phyloP scores from a whole-genome alignment of 1,284 basidiomycete species.

The Malassezia vespertilionis region DNA sequence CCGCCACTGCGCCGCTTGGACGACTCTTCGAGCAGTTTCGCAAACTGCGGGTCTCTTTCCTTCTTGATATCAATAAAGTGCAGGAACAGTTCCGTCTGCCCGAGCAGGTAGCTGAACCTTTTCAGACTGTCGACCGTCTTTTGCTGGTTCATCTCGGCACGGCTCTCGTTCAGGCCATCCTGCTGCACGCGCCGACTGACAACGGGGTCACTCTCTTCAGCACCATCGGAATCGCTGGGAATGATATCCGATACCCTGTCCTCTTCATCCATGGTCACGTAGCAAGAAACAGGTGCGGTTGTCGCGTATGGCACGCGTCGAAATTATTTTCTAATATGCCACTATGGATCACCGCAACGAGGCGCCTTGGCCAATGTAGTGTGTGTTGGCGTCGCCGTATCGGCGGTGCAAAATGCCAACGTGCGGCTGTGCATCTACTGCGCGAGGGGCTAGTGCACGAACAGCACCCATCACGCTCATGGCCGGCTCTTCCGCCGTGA shows the following conservation, averaged over 20 bases:
- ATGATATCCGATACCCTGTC: constrained; percentile 39
- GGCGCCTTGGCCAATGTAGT: constrained; percentile 16
- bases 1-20: constrained; percentile 26
- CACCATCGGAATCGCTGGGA: constrained; percentile 24
- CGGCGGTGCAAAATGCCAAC: constrained; percentile 11
- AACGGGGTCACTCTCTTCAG: constrained; percentile 26
- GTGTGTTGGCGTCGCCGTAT: constrained; percentile 16
- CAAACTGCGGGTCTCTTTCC: constrained; percentile 86
- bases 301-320: constrained; percentile 11
- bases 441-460: constrained; percentile 13
- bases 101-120: constrained; percentile 42
- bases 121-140: constrained; percentile 45
- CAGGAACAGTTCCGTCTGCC: constrained; percentile 47
- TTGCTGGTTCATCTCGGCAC: constrained; percentile 32
- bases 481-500: background rate
- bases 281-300: background rate
- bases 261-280: constrained; percentile 23
- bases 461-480: constrained; percentile 8
- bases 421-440: constrained; percentile 12
- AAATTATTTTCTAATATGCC: constrained; percentile 13
- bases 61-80: constrained; percentile 49
- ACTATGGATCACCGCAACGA: constrained; percentile 10
- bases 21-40: constrained; percentile 63
- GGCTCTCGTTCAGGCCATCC: constrained; percentile 27
- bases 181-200: constrained; percentile 31